Conservation (phyloP, 305 asterid genomes). For the Plantago coronopus region DNA sequence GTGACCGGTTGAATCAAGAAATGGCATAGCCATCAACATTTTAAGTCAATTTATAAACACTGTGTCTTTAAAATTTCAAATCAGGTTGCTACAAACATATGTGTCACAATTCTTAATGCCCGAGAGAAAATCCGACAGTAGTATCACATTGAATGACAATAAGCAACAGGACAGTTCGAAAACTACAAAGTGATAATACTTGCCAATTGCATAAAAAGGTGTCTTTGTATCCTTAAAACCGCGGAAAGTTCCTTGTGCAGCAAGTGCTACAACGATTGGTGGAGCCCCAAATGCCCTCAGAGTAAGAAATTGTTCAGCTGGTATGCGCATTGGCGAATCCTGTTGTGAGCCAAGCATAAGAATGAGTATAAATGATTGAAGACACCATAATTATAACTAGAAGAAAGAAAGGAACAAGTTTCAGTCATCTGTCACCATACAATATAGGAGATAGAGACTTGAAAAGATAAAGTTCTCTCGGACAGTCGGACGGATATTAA, state of each 20-base stretch:
- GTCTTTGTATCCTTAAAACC: slow-evolving; percentile 97
- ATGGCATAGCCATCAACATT: not conserved
- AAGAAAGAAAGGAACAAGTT: not conserved
- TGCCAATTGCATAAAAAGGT: slow-evolving; percentile 89
- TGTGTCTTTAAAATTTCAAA: too few relatives aligned
- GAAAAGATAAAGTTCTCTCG: too few relatives aligned
- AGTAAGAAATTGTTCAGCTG: slow-evolving; percentile 83
- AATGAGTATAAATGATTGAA: slow-evolving; percentile 7
- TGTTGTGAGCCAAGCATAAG: slow-evolving; percentile 30
- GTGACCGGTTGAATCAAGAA: not conserved
- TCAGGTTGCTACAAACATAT: too few relatives aligned
- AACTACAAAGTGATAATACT: slow-evolving; percentile 29
- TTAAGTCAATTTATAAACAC: too few relatives aligned
- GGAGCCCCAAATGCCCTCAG: slow-evolving; percentile 90
- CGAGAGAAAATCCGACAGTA: too few relatives aligned
- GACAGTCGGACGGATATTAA: too few relatives aligned
- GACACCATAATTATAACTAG: not conserved
- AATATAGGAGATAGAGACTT: too few relatives aligned
- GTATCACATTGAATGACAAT: not conserved
- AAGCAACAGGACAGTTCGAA: not conserved
- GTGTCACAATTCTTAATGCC: too few relatives aligned
- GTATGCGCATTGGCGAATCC: slow-evolving; percentile 91
- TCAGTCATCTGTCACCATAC: too few relatives aligned
- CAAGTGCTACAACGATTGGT: slow-evolving; percentile 82
- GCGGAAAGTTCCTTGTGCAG: slow-evolving; percentile 94